A percentile compares a stretch with the other conserved stretches of the same genome.
Evolutionary conservation across 345 rosid genomes (phyloP).

Genomic region (Corchorus capsularis): DNA sequence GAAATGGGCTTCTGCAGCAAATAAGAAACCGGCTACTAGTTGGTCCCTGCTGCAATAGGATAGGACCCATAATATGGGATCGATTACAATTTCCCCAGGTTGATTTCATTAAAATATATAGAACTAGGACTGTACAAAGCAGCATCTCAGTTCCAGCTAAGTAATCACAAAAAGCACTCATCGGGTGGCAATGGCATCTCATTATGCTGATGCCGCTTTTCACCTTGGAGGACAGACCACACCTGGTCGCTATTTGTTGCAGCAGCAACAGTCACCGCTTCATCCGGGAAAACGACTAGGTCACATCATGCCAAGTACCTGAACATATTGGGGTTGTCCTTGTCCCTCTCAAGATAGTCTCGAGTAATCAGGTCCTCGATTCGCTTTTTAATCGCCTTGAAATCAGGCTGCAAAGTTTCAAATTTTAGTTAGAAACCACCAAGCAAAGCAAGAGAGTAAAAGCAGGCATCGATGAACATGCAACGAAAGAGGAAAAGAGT

Average conservation of each 20-base stretch:
- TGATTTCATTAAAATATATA: slow-evolving; percentile 18
- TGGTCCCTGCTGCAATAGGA: background rate
- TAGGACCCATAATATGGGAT: slow-evolving; percentile 24
- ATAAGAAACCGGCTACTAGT: background rate
- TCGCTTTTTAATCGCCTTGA: slow-evolving; percentile 74
- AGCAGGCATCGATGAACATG: background rate
- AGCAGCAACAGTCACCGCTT: slow-evolving; percentile 20
- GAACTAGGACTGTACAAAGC: slow-evolving; percentile 27
- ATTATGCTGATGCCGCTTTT: slow-evolving; percentile 24
- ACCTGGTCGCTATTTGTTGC: slow-evolving; percentile 14
- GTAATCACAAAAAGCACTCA: slow-evolving; percentile 24
- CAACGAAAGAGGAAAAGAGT: background rate
- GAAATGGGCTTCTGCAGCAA: background rate
- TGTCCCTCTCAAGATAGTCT: slow-evolving; percentile 71
- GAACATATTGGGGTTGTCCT: slow-evolving; percentile 52
- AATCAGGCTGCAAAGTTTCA: slow-evolving; percentile 62
- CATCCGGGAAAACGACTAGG: slow-evolving; percentile 14
- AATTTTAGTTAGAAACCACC: background rate
- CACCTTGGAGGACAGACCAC: slow-evolving; percentile 1
- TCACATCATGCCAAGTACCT: slow-evolving; percentile 55
- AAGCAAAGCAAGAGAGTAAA: background rate
- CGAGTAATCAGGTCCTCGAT: slow-evolving; percentile 73
- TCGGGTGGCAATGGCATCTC: slow-evolving; percentile 24
- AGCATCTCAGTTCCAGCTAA: slow-evolving; percentile 28
- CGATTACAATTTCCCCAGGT: slow-evolving; percentile 27